These are phyloP conservation scores for Psilocybe azurescens DNA, from an alignment of 768 basidiomycete species.

Conservation along the genomic window DNA sequence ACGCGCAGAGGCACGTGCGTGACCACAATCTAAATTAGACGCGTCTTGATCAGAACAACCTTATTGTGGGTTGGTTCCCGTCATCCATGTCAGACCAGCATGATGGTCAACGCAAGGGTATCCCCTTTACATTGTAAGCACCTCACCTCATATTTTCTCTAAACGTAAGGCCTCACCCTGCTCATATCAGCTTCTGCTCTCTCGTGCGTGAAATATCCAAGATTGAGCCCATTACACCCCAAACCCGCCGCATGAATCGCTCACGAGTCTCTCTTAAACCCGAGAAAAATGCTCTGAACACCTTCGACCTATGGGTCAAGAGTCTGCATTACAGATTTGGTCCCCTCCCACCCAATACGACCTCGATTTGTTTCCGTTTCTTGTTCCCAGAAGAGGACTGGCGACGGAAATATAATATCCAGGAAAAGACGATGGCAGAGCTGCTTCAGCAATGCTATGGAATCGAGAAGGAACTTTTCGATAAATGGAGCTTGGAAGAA, in stretches of 20 bases:
- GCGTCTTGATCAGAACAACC: slow-evolving; percentile 1
- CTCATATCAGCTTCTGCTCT: slow-evolving; percentile 49
- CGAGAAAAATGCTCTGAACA: slow-evolving; percentile 42
- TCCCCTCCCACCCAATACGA: slow-evolving; percentile 58
- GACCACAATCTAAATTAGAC: slow-evolving; percentile 2
- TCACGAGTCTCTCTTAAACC: slow-evolving; percentile 16
- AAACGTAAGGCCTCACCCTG: background rate
- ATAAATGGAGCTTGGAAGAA: slow-evolving; percentile 46
- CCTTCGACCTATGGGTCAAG: slow-evolving; percentile 50
- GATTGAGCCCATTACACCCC: slow-evolving; percentile 34
- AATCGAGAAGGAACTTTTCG: slow-evolving; percentile 34
- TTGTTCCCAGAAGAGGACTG: slow-evolving; percentile 87
- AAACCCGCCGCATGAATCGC: slow-evolving; percentile 9
- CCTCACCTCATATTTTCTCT: background rate
- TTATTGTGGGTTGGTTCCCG: background rate
- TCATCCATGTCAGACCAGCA: slow-evolving; percentile 9
- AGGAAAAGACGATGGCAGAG: slow-evolving; percentile 64
- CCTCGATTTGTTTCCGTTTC: slow-evolving; percentile 67
- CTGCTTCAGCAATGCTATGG: slow-evolving; percentile 57
- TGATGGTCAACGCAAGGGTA: slow-evolving; percentile 1
- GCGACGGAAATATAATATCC: slow-evolving; percentile 72
- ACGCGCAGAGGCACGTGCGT: background rate
- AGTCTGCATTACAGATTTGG: slow-evolving; percentile 45
- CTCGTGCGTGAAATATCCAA: slow-evolving; percentile 51
- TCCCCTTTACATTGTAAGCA: slow-evolving; percentile 53